Percentiles rank a stretch among this genome's conserved stretches.
Evolutionary conservation across 2,329 filamentous ascomycete genomes (phyloP).

Genomic region (Neoarthrinium moseri): DNA sequence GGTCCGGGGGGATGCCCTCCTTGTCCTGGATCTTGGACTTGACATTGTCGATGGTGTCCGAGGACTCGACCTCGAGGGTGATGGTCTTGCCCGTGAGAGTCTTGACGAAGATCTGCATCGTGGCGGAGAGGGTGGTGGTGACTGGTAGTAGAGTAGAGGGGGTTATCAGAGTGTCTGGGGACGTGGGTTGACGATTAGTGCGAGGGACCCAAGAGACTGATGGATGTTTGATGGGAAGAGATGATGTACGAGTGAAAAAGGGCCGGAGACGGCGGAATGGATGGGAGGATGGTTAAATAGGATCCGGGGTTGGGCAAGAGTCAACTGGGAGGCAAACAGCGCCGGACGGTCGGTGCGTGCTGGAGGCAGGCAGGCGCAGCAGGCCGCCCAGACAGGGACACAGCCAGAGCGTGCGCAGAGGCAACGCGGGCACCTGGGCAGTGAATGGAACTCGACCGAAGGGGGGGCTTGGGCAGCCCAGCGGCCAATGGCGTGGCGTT

Average conservation of each 20-base stretch:
- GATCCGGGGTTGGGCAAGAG: not conserved
- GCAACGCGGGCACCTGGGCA: too few relatives aligned
- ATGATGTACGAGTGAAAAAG: slow-evolving; percentile 1
- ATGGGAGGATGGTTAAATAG: slow-evolving; percentile 18
- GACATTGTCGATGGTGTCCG: slow-evolving; percentile 92
- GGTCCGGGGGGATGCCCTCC: slow-evolving; percentile 93
- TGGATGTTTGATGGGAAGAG: not conserved
- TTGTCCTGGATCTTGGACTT: slow-evolving; percentile 98
- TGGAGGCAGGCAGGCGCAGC: slow-evolving; percentile 11
- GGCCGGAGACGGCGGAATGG: not conserved
- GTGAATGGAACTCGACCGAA: slow-evolving; percentile 27
- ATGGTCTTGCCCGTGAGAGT: slow-evolving; percentile 93
- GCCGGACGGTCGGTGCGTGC: slow-evolving; percentile 14
- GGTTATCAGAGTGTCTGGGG: slow-evolving; percentile 1
- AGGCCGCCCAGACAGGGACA: too few relatives aligned
- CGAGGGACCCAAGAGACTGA: not conserved
- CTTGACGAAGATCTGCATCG: slow-evolving; percentile 97
- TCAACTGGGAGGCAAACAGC: slow-evolving; percentile 2
- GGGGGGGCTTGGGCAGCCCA: slow-evolving; percentile 11
- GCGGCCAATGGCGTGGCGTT: slow-evolving; percentile 8
- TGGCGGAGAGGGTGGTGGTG: slow-evolving; percentile 14
- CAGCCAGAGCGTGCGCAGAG: too few relatives aligned
- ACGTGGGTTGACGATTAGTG: not conserved
- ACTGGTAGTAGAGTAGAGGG: slow-evolving; percentile 14
- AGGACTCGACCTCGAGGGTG: slow-evolving; percentile 84